phyloP scores from a whole-genome alignment of 2,329 filamentous ascomycete species.

The Ascochyta pisi region DNA sequence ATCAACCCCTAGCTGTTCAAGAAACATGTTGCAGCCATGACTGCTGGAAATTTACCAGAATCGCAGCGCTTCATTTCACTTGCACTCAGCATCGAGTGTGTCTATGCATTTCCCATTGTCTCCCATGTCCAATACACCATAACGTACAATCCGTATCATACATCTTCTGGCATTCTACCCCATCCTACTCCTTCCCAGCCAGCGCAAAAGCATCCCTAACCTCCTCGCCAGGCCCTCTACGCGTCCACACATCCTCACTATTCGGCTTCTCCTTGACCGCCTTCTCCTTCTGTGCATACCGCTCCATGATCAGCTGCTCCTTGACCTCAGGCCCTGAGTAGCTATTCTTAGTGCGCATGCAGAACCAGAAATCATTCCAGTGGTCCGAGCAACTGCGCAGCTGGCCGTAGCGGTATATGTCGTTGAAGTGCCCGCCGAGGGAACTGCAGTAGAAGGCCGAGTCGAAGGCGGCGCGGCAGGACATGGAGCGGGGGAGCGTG shows the following conservation, averaged over 20 bases:
- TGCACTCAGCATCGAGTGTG: neutral
- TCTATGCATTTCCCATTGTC: neutral
- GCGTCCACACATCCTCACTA: conserved; percentile 91
- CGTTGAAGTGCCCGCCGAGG: conserved; percentile 87
- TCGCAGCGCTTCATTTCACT: neutral
- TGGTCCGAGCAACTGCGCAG: conserved; percentile 80
- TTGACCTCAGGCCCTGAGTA: conserved; percentile 64
- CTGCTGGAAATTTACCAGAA: neutral
- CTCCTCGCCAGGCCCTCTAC: conserved; percentile 60
- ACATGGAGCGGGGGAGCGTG: conserved; percentile 78
- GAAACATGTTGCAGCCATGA: neutral
- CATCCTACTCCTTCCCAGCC: conserved; percentile 17
- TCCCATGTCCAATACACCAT: neutral
- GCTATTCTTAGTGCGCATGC: conserved; percentile 78
- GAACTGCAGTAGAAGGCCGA: conserved; percentile 93
- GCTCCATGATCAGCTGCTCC: conserved; percentile 66
- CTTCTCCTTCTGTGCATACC: conserved; percentile 70
- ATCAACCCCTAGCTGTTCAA: too few relatives aligned
- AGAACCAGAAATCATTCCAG: conserved; percentile 97
- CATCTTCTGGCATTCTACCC: neutral
- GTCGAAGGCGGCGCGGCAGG: conserved; percentile 90
- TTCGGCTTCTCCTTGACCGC: conserved; percentile 74
- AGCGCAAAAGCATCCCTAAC: conserved; percentile 36
- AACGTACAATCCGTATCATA: neutral
- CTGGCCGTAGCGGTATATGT: conserved; percentile 85